These are phyloP conservation scores for Diaporthe nobilis DNA, from an alignment of 2,329 filamentous ascomycete species.

Conservation along the genomic window DNA sequence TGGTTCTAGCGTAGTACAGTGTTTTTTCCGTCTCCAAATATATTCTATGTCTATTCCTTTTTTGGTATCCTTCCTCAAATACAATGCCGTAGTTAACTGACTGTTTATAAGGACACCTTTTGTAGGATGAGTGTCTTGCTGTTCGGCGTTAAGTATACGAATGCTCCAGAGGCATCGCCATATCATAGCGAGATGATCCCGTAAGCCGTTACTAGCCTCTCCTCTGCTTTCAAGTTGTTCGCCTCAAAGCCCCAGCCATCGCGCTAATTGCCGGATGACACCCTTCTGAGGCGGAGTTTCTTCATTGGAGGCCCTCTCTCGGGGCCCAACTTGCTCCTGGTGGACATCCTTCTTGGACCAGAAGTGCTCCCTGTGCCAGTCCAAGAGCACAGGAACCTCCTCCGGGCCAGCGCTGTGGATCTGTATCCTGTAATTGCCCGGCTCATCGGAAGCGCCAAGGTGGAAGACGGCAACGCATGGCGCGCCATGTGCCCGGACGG, in stretches of 20 bases:
- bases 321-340: too few species aligned
- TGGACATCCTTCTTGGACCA: neutral
- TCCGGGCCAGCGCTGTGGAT: neutral
- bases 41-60: neutral
- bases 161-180: neutral
- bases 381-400: neutral
- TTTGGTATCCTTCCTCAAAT: neutral
- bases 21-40: neutral
- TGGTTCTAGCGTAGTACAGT: neutral
- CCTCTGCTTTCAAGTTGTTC: neutral
- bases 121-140: too few species aligned
- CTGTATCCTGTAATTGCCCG: neutral
- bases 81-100: too few species aligned
- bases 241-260: neutral
- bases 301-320: neutral
- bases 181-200: neutral
- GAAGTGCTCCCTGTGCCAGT: slow-evolving; percentile 4
- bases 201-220: neutral
- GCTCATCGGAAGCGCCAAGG: neutral
- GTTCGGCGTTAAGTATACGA: neutral
- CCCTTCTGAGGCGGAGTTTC: neutral
- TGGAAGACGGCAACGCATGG: neutral
- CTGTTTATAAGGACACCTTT: neutral
- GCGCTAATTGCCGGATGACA: neutral
- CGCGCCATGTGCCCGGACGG: neutral